Percentiles rank a stretch among this genome's conserved stretches.
phyloP scores from a whole-genome alignment of 345 rosid species.

The Brassica rapa region DNA sequence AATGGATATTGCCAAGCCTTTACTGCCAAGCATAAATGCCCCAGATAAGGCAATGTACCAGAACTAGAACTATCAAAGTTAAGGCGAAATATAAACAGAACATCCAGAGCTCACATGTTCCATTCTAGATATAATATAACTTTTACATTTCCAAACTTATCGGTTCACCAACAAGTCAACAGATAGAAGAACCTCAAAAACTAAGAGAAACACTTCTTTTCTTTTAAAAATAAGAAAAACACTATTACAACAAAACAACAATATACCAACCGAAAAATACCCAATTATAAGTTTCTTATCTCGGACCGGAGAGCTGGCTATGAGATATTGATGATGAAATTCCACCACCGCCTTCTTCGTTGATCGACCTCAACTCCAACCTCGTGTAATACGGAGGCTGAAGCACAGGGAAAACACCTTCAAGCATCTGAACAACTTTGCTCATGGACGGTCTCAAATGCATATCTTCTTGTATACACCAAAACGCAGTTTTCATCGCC shows the following conservation, averaged over 20 bases:
- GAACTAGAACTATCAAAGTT: no score
- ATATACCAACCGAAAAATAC: background rate
- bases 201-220: no score
- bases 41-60: slow-evolving; percentile 58
- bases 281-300: background rate
- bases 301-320: background rate
- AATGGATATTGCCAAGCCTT: slow-evolving; percentile 46
- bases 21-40: slow-evolving; percentile 83
- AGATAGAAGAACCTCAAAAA: no score
- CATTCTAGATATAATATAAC: no score
- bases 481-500: slow-evolving; percentile 73
- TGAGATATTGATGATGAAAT: background rate
- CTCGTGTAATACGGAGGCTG: slow-evolving; percentile 38
- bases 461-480: slow-evolving; percentile 98
- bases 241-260: background rate
- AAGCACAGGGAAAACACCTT: slow-evolving; percentile 65
- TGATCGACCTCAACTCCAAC: background rate
- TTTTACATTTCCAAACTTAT: background rate
- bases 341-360: background rate
- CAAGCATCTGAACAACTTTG: slow-evolving; percentile 94
- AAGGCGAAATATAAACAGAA: slow-evolving; percentile 10
- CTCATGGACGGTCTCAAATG: slow-evolving; percentile 78
- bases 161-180: background rate
- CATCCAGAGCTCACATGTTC: background rate
- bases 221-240: background rate